A percentile compares a stretch with the other conserved stretches of the same genome.
Evolutionary conservation across 139 green algal genomes (phyloP).

Genomic region (Nannochloris sp.): DNA sequence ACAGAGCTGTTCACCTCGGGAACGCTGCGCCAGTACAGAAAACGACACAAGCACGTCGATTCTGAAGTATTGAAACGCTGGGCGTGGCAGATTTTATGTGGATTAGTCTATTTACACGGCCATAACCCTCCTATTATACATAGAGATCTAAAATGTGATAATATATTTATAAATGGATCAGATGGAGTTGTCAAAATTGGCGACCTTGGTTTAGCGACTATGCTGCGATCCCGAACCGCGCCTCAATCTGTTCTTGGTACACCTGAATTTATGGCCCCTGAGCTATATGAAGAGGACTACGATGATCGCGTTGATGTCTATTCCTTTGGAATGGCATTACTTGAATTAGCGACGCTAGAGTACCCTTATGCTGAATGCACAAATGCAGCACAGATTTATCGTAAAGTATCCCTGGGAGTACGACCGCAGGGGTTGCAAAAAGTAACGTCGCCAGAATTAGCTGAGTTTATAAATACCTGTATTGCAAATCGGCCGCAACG

Average conservation of each 20-base stretch:
- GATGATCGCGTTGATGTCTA: constrained; percentile 97
- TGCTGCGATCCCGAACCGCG: constrained; percentile 78
- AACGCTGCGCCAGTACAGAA: constrained; percentile 95
- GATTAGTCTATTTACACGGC: constrained; percentile 93
- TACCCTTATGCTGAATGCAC: constrained; percentile 97
- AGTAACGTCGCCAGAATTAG: constrained; percentile 67
- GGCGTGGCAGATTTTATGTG: constrained; percentile 91
- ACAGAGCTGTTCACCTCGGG: constrained; percentile 98
- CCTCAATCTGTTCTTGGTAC: constrained; percentile 90
- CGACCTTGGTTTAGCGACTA: constrained; percentile 92
- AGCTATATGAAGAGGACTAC: constrained; percentile 99
- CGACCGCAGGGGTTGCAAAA: constrained; percentile 71
- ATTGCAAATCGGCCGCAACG: constrained; percentile 60
- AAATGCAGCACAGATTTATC: constrained; percentile 98
- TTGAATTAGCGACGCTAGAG: constrained; percentile 96
- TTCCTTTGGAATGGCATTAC: constrained; percentile 94
- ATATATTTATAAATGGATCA: constrained; percentile 95
- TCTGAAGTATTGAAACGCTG: constrained; percentile 88
- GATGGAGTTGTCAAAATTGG: constrained; percentile 97
- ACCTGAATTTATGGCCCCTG: constrained; percentile 97
- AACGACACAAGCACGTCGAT: constrained; percentile 88
- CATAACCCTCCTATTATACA: constrained; percentile 87
- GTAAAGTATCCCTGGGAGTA: constrained; percentile 89
- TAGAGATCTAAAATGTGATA: constrained; percentile 87
- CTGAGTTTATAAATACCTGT: constrained; percentile 86